Base-by-base conservation (phyloP, 2,329 filamentous ascomycete genomes). In the Pseudogymnoascus sp. region DNA sequence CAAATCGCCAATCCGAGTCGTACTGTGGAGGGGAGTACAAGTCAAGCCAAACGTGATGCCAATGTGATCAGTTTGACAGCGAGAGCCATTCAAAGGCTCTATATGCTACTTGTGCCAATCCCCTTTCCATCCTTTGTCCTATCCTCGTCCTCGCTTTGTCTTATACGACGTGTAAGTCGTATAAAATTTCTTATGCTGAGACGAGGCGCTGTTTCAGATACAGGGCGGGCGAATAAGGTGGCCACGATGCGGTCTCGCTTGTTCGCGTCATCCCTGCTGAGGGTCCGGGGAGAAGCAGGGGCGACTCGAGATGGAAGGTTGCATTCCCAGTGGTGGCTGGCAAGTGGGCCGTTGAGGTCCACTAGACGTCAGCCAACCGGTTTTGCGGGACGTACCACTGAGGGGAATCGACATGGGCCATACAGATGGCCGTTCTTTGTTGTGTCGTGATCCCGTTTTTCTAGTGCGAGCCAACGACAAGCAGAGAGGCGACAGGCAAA, bases 181-280 rank as follows among this genome's bases (percentile, higher is more conserved):
- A 55, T 55, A 55, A 55, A 35, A 55, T 33, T 55, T 55, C 48
- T 35, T 55, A 35, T 55, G 48, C 48, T 55, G 48, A 55, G 48
- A 55, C 48, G n/a, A 55, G 9, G 48, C 48, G 48, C 27, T 10
- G 48, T 55, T 55, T 55, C 48, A 55, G 48, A 55, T 55, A 55
- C 48, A 55, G 48, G 48, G 6, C 29, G n/a, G 29, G n/a, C 48
- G 48, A 55, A 55, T 55, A 7, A 55, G 48, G n/a, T 35, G 48
- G 48, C 29, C 48, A 55, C 48, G 29, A 55, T 17, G 48, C 48
- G 48, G 48, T 55, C 48, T 55, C 48, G 48, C 48, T 55, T 55
- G 29, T 33, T 55, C 48, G 48, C 15, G 48, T 55, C 48, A 55
- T 55, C 48, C 48, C 17, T 55, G 48, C 5, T 55, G 48, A 55